phyloP scores from a whole-genome alignment of 2,329 filamentous ascomycete species.

The Plenodomus lindquistii region DNA sequence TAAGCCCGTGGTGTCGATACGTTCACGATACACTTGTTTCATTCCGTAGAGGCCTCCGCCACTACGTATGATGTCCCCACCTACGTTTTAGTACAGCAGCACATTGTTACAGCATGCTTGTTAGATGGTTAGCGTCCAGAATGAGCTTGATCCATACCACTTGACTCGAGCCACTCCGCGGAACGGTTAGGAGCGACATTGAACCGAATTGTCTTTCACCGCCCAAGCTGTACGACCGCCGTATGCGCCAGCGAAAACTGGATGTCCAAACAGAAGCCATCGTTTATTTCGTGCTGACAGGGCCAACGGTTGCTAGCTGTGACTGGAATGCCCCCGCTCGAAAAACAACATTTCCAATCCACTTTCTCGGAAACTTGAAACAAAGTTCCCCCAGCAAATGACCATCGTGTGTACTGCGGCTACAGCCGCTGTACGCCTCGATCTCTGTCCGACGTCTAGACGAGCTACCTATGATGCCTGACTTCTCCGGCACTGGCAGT shows the following conservation, averaged over 20 bases:
- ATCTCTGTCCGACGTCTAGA: conserved; percentile 9
- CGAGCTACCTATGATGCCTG: conserved; percentile 17
- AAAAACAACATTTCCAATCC: conserved; percentile 8
- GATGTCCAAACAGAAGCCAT: neutral
- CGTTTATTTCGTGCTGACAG: neutral
- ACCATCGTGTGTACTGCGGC: conserved; percentile 9
- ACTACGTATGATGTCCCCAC: neutral
- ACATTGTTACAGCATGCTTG: too few species aligned
- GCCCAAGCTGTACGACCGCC: neutral
- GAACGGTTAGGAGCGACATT: neutral
- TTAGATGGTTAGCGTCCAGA: too few species aligned
- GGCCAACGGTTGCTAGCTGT: neutral
- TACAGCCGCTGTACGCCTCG: conserved; percentile 10
- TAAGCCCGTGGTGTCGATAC: neutral
- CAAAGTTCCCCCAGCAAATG: conserved; percentile 14
- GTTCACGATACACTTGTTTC: neutral
- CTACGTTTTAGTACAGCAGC: neutral
- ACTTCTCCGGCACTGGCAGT: conserved; percentile 21
- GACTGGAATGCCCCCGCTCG: neutral
- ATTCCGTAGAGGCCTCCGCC: neutral
- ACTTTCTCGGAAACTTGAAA: conserved; percentile 35
- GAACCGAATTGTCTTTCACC: neutral
- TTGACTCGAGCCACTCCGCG: neutral
- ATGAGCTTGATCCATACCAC: neutral
- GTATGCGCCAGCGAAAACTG: neutral